Evolutionary conservation across 1,284 basidiomycete species (phyloP), one percentile per base, ranked within the genome.

Genomic region (Irpex sp.): DNA sequence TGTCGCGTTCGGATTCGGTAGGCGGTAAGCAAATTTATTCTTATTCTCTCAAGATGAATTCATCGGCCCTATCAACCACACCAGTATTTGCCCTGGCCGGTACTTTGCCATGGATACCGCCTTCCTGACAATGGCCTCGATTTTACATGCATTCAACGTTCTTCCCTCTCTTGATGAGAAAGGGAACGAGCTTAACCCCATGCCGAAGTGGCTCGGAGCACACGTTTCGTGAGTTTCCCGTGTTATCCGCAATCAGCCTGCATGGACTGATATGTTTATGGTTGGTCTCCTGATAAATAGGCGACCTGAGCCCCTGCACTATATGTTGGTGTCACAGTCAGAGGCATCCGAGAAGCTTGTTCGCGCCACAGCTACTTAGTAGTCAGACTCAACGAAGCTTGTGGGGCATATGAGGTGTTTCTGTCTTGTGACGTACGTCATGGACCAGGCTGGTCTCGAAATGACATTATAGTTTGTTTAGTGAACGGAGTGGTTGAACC

Each of bases 111-210:
- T 54, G 36, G 78, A 78, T 63, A 77, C 75, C 1, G 36, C 78
- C 11, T 77, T 75, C 57, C 76, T 81, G 62, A 75, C 75, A 64
- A 68, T 79, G n/a, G 70, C 77, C 0, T 70, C 75, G 2, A 71
- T 81, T 4, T 66, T 77, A 0, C 78, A 77, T 75, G 75, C 69
- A 0, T 79, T 79, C 62, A 70, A 76, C 55, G 75, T 78, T 36
- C 63, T 69, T 17, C 75, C 72, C 11, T 66, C 69, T 5, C 39
- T 72, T 17, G 72, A 72, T 11, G 59, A 51, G 19, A 8, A 61
- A 9, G 55, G 54, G 19, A 54, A 26, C 13, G 11, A 17, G 15
- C 13, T 26, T 5, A 13, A 43, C n/a, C 59, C 59, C 5, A 49
- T 26, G 13, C 49, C 47, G 36, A 21, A 37, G 21, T 36, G 21